A percentile compares a stretch with the other conserved stretches of the same genome.
Evolutionary conservation across 192 early-diverging fungal species (phyloP).

Genomic region (Backusella westeae): DNA sequence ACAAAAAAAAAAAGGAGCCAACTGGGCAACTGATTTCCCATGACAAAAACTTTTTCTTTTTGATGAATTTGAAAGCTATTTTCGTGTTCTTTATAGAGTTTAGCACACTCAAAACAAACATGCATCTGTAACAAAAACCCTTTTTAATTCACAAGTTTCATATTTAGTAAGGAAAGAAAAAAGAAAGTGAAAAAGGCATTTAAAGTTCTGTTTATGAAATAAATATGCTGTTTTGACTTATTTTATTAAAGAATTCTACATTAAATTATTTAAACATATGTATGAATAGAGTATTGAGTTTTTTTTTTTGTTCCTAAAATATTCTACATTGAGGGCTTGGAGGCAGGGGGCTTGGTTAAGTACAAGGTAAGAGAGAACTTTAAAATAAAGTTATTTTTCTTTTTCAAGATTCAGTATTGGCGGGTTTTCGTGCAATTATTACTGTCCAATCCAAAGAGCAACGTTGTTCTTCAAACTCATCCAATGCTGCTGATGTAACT

Average conservation of each 20-base stretch:
- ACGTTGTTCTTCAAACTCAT: slow-evolving; percentile 32
- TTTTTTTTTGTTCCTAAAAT: neutral
- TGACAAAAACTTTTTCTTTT: too few species aligned
- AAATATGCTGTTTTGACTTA: neutral
- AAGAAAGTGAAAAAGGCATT: neutral
- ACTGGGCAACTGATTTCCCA: too few species aligned
- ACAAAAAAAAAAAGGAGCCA: too few species aligned
- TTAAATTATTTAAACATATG: neutral
- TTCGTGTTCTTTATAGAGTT: too few species aligned
- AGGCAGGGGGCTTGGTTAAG: neutral
- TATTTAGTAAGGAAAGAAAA: neutral
- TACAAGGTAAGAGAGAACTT: neutral
- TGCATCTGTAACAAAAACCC: neutral
- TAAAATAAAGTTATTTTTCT: neutral
- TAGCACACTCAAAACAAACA: neutral
- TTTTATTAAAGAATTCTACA: neutral
- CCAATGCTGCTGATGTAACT: slow-evolving; percentile 22
- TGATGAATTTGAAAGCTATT: too few species aligned
- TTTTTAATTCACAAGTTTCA: neutral
- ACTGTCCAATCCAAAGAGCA: slow-evolving; percentile 25
- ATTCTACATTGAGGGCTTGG: neutral
- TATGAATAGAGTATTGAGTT: neutral
- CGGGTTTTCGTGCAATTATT: slow-evolving; percentile 24
- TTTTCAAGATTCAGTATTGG: neutral
- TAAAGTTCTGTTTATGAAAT: neutral